Conservation (phyloP, 352 stramenopile genomes). For the Globisporangium nunn region DNA sequence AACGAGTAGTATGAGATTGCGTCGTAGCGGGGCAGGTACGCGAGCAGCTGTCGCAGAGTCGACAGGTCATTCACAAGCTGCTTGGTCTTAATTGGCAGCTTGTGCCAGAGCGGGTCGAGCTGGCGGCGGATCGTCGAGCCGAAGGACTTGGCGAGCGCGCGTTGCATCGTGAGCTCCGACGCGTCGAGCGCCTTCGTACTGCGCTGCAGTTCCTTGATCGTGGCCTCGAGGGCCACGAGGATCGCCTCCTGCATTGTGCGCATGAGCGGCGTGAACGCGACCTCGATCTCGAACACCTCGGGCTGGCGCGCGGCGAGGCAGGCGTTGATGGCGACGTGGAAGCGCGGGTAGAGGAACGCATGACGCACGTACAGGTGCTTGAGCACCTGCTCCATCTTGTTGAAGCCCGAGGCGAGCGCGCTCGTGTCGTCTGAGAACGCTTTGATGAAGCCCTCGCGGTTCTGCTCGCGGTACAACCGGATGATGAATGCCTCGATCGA, state of each 20-base stretch:
- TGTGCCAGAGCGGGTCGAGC: slow-evolving; percentile 97
- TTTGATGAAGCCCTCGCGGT: slow-evolving; percentile 93
- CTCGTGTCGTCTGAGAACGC: slow-evolving; percentile 93
- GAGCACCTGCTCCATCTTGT: slow-evolving; percentile 92
- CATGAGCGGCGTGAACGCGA: slow-evolving; percentile 89
- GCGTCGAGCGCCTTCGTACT: slow-evolving; percentile 78
- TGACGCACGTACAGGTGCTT: slow-evolving; percentile 91
- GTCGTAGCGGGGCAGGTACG: slow-evolving; percentile 94
- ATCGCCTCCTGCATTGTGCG: slow-evolving; percentile 92
- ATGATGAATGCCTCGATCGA: slow-evolving; percentile 97
- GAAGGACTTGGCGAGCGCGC: slow-evolving; percentile 87
- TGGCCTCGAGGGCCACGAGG: slow-evolving; percentile 90
- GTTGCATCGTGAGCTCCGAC: slow-evolving; percentile 89
- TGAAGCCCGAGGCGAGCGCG: slow-evolving; percentile 89
- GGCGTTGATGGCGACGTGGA: slow-evolving; percentile 88
- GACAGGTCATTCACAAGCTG: slow-evolving; percentile 87
- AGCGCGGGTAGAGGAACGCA: slow-evolving; percentile 93
- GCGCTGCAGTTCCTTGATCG: slow-evolving; percentile 90
- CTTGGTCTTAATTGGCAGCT: slow-evolving; percentile 89
- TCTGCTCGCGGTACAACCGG: slow-evolving; percentile 88
- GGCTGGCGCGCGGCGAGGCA: slow-evolving; percentile 85
- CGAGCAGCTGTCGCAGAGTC: slow-evolving; percentile 79
- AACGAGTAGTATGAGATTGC: slow-evolving; percentile 95
- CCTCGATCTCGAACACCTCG: slow-evolving; percentile 92
- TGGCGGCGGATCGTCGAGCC: slow-evolving; percentile 69